These are phyloP conservation scores for Thielaviopsis punctulata DNA, from an alignment of 2,329 filamentous ascomycete genomes.

Conservation along the genomic window DNA sequence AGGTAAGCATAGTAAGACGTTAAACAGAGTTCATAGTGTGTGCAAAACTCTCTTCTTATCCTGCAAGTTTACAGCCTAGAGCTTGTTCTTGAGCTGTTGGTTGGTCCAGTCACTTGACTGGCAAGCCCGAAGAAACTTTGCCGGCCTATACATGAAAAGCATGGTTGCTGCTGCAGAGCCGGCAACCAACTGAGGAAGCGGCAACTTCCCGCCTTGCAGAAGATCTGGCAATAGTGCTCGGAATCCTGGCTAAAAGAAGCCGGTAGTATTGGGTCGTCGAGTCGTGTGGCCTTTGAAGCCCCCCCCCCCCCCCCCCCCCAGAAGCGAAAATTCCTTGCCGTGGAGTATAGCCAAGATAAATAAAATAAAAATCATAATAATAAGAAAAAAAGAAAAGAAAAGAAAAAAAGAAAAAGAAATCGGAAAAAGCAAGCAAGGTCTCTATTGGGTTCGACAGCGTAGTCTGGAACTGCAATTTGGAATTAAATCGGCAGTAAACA, in stretches of 20 bases:
- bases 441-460: too few species aligned
- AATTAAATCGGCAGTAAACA: too few species aligned
- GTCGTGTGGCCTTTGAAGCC: neutral
- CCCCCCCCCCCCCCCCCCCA: too few species aligned
- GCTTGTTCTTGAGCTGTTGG: neutral
- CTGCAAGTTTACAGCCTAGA: neutral
- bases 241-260: neutral
- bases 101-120: neutral
- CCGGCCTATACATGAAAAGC: neutral
- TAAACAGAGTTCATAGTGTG: neutral
- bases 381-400: too few species aligned
- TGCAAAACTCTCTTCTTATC: neutral
- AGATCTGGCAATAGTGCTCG: neutral
- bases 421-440: too few species aligned
- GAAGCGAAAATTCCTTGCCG: too few species aligned
- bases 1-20: neutral
- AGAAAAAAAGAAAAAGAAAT: too few species aligned
- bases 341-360: too few species aligned
- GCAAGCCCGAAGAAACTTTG: neutral
- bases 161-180: neutral
- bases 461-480: too few species aligned
- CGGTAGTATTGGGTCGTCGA: neutral
- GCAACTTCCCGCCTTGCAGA: neutral
- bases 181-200: neutral
- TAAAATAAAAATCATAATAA: too few species aligned